These are phyloP conservation scores for Pseudonitzschia pungens DNA, from an alignment of 108 stramenopile genomes.

Conservation along the genomic window DNA sequence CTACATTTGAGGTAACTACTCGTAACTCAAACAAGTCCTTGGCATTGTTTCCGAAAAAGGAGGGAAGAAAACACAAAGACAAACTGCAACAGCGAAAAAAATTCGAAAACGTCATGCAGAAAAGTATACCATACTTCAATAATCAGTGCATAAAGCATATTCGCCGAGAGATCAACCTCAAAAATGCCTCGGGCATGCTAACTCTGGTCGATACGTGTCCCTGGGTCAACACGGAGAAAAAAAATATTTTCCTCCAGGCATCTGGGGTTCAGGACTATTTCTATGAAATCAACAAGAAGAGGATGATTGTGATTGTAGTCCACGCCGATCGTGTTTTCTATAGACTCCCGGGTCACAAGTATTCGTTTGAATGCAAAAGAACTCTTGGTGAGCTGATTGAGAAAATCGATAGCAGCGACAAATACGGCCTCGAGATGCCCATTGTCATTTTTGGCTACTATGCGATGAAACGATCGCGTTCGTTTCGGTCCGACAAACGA, in stretches of 20 bases:
- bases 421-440: slow-evolving; percentile 27
- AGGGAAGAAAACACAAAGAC: background rate
- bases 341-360: slow-evolving; percentile 10
- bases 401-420: background rate
- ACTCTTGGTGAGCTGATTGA: background rate
- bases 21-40: background rate
- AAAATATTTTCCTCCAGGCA: slow-evolving; percentile 1
- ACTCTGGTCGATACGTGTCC: background rate
- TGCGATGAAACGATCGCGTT: slow-evolving; percentile 39
- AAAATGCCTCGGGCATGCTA: background rate
- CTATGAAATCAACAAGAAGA: background rate
- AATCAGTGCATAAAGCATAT: background rate
- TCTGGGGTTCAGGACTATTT: slow-evolving; percentile 8
- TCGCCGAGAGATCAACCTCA: background rate
- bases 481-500: slow-evolving; percentile 29
- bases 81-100: background rate
- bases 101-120: background rate
- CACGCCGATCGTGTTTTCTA: background rate
- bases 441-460: slow-evolving; percentile 41
- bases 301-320: background rate
- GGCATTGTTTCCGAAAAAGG: background rate
- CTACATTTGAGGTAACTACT: background rate
- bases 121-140: background rate
- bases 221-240: background rate
- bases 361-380: background rate